Conservation (phyloP, 2,329 filamentous ascomycete species). For the Onygena corvina region DNA sequence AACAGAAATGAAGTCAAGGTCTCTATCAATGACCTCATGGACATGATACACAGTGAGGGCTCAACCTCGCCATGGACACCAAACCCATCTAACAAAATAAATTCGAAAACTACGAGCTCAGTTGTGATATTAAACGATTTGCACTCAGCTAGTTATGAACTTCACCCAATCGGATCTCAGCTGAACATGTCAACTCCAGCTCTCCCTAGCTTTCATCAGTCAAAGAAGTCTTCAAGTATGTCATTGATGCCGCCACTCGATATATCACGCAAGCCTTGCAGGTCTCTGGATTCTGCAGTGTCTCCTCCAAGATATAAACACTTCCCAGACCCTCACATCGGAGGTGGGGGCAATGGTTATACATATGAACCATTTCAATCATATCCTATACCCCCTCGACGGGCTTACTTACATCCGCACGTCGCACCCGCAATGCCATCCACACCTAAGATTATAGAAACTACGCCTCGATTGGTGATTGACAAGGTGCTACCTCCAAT, state of each 20-base stretch:
- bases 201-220: not conserved
- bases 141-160: not conserved
- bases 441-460: not conserved
- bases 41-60: no score
- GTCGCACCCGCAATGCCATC: not conserved
- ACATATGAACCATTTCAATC: not conserved
- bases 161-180: not conserved
- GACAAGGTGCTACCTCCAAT: conserved; percentile 3
- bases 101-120: not conserved
- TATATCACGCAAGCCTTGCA: not conserved
- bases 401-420: not conserved
- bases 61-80: not conserved
- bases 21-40: no score
- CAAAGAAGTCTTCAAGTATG: not conserved
- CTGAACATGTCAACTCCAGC: not conserved
- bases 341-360: not conserved
- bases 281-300: not conserved
- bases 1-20: no score
- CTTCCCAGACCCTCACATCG: not conserved
- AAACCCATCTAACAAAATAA: not conserved
- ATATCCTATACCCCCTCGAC: not conserved
- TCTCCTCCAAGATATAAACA: not conserved
- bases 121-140: not conserved
- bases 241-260: not conserved
- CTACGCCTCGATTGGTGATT: not conserved